Evolutionary conservation across 1,284 basidiomycete genomes (phyloP), one percentile per base, ranked within the genome.

Genomic region (Inonotus hispidus): DNA sequence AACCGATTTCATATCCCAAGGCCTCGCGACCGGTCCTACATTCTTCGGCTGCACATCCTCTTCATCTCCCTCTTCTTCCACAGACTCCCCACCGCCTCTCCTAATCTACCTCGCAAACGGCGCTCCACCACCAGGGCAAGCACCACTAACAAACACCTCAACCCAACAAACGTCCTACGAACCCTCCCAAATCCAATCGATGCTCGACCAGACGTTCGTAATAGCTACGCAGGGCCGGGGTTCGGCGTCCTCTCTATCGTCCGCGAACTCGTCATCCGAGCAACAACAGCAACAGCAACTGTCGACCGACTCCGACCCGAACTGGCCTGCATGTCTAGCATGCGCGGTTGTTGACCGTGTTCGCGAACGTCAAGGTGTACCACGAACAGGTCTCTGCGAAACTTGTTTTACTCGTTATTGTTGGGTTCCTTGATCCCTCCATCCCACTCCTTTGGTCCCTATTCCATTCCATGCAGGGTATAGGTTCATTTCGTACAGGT

Each of bases 201-300:
- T 81, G 71, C 68, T 81, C 3, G 67, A 72, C 58, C 77, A 82
- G 68, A 70, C 70, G 14, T 76, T 73, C 64, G 66, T 64, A 21
- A 71, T 77, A 38, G 72, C 75, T 14, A 79, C 75, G 27, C 77
- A 79, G 64, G 79, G 77, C n/a, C n/a, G n/a, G n/a, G n/a, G n/a
- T n/a, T n/a, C n/a, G n/a, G n/a, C n/a, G n/a, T n/a, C n/a, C n/a
- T n/a, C n/a, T n/a, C n/a, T n/a, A n/a, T n/a, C n/a, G 5, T 70
- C 69, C 10, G 71, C 71, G 0, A 46, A 62, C 16, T 37, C 58
- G 8, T 13, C 63, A 0, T 65, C 56, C 8, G 41, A 53, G 23
- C 32, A 32, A 32, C 32, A 8, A 32, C 32, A 32, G 4, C 32
- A 32, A 32, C 32, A 3, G 8, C 32, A 32, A 32, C n/a, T n/a